Percentiles rank a stretch among this genome's conserved stretches.
Evolutionary conservation across 345 rosid species (phyloP).

Genomic region (Dipteronia sinensis): DNA sequence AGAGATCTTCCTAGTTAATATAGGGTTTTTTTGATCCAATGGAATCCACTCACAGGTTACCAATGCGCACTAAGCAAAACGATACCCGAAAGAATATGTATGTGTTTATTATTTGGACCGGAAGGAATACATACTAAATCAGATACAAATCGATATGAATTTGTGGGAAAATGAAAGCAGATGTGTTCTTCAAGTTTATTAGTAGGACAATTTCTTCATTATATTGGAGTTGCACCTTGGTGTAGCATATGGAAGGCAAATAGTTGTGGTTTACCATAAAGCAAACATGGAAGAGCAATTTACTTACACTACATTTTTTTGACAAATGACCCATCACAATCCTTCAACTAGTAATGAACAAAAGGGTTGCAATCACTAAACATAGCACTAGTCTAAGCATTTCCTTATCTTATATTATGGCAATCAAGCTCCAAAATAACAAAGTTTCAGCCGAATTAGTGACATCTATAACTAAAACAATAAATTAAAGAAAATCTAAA

Average conservation of each 20-base stretch:
- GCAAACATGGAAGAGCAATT: neutral
- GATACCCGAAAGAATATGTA: neutral
- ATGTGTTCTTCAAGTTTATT: no score
- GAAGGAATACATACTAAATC: no score
- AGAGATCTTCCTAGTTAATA: no score
- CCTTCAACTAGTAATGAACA: neutral
- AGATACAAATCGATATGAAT: no score
- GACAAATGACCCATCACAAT: no score
- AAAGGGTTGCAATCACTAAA: neutral
- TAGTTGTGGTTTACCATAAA: neutral
- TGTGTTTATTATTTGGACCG: no score
- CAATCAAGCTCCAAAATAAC: no score
- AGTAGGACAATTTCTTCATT: no score
- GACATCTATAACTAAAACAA: neutral
- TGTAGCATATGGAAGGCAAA: neutral
- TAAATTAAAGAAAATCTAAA: neutral
- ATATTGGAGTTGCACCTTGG: neutral
- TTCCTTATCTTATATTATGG: neutral
- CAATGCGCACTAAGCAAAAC: neutral
- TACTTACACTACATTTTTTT: no score
- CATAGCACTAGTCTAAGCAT: neutral
- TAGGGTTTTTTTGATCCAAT: no score
- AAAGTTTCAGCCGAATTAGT: neutral
- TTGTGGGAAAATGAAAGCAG: no score
- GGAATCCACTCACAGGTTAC: neutral